These are phyloP conservation scores for Moesziomyces antarcticus DNA, from an alignment of 1,284 basidiomycete species.

Conservation along the genomic window DNA sequence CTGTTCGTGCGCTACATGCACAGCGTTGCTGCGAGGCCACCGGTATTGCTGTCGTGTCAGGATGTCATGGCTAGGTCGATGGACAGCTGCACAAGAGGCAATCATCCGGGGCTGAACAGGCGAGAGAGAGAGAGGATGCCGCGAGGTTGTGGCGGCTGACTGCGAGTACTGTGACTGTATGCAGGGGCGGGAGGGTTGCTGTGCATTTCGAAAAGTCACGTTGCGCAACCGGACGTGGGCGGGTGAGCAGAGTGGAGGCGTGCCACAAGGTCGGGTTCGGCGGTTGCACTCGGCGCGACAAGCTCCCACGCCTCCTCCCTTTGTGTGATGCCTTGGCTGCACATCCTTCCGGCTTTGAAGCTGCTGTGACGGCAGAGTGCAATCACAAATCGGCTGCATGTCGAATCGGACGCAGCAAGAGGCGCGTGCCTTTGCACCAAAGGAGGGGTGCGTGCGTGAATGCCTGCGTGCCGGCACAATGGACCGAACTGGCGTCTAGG, in stretches of 20 bases:
- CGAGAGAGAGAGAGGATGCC: no score
- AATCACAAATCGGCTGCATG: not conserved
- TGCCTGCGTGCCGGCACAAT: no score
- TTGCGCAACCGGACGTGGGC: not conserved
- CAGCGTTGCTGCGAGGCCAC: not conserved
- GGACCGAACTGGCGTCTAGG: no score
- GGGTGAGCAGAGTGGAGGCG: no score
- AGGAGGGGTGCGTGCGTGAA: no score
- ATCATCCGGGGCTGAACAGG: no score
- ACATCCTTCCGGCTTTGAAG: conserved; percentile 3
- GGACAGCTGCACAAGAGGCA: no score
- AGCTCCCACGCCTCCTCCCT: not conserved
- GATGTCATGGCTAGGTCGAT: not conserved
- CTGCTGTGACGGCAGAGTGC: not conserved
- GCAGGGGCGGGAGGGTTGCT: not conserved
- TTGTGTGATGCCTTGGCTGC: not conserved
- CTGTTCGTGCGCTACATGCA: not conserved
- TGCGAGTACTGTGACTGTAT: not conserved
- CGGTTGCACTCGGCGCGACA: no score
- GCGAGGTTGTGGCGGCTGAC: no score
- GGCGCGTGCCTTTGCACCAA: not conserved
- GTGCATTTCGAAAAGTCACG: not conserved
- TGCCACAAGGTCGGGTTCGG: no score
- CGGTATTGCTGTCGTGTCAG: not conserved
- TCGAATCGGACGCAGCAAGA: not conserved